Conservation (phyloP, 225 moss, liverwort and hornwort species). For the Physcomitrellopsis africana region DNA sequence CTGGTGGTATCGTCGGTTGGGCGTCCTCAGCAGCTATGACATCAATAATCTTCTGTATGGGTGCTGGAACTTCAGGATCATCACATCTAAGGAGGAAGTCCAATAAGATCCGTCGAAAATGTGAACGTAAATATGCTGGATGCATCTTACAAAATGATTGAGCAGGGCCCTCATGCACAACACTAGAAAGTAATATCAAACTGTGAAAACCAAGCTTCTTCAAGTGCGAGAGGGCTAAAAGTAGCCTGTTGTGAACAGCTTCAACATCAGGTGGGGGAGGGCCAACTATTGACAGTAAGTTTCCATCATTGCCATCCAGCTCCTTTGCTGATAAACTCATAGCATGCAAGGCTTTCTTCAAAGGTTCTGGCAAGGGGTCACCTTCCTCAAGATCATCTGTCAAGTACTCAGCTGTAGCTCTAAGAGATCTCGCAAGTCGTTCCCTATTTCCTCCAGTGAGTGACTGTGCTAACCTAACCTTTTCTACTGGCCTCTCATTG, state of each 20-base stretch:
- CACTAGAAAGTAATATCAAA: slow-evolving; percentile 34
- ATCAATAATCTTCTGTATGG: slow-evolving; percentile 51
- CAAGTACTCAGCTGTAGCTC: slow-evolving; percentile 27
- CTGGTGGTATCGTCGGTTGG: slow-evolving; percentile 26
- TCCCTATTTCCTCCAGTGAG: slow-evolving; percentile 44
- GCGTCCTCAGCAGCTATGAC: slow-evolving; percentile 38
- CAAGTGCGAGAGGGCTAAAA: slow-evolving; percentile 41
- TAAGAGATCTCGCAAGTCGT: slow-evolving; percentile 48
- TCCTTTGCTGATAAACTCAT: slow-evolving; percentile 57
- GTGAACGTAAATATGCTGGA: slow-evolving; percentile 46
- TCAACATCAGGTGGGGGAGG: slow-evolving; percentile 46
- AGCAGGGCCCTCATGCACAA: slow-evolving; percentile 41
- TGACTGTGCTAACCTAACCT: slow-evolving; percentile 33
- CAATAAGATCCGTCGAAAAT: slow-evolving; percentile 47
- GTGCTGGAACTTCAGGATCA: slow-evolving; percentile 41
- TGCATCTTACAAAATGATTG: slow-evolving; percentile 48
- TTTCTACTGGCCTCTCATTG: slow-evolving; percentile 28
- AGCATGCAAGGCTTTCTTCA: slow-evolving; percentile 47
- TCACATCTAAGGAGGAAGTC: slow-evolving; percentile 60
- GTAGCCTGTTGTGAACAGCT: slow-evolving; percentile 47
- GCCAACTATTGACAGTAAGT: slow-evolving; percentile 45
- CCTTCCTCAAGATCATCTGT: slow-evolving; percentile 36
- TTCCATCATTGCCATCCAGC: slow-evolving; percentile 49
- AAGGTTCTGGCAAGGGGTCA: slow-evolving; percentile 43
- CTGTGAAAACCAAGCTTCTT: slow-evolving; percentile 47